phyloP scores from a whole-genome alignment of 2,329 filamentous ascomycete genomes.

The Endocalyx cinctus region DNA sequence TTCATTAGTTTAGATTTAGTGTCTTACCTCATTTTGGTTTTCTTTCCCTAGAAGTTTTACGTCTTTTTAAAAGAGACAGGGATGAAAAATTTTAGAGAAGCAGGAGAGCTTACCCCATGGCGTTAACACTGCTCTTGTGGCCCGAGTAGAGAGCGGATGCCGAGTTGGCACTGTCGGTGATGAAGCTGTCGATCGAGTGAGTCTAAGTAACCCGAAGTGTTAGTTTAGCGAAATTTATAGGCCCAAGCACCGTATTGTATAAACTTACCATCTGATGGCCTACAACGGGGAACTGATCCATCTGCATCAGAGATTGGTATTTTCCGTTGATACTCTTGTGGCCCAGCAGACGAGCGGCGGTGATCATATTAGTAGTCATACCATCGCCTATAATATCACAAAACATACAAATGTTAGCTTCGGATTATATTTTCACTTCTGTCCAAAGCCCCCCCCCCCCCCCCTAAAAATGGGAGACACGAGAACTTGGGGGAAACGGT shows the following conservation, averaged over 20 bases:
- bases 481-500: too few species aligned
- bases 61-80: background rate
- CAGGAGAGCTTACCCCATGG: slow-evolving; percentile 61
- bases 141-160: slow-evolving; percentile 77
- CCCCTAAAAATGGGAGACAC: too few species aligned
- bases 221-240: background rate
- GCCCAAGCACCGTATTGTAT: slow-evolving; percentile 2
- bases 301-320: slow-evolving; percentile 68
- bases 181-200: slow-evolving; percentile 78
- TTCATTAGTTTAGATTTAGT: too few species aligned
- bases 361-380: slow-evolving; percentile 75
- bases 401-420: too few species aligned
- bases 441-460: too few species aligned
- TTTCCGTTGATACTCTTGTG: slow-evolving; percentile 83
- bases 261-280: slow-evolving; percentile 87
- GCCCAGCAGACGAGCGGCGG: slow-evolving; percentile 72
- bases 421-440: too few species aligned
- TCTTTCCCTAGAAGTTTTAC: background rate
- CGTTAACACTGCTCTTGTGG: slow-evolving; percentile 80
- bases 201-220: too few species aligned
- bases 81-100: background rate
- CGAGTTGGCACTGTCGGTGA: slow-evolving; percentile 83
- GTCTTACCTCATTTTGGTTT: too few species aligned
- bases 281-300: slow-evolving; percentile 81
- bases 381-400: slow-evolving; percentile 46